phyloP scores from a whole-genome alignment of 129 eudicot genomes.

The Apium graveolens region DNA sequence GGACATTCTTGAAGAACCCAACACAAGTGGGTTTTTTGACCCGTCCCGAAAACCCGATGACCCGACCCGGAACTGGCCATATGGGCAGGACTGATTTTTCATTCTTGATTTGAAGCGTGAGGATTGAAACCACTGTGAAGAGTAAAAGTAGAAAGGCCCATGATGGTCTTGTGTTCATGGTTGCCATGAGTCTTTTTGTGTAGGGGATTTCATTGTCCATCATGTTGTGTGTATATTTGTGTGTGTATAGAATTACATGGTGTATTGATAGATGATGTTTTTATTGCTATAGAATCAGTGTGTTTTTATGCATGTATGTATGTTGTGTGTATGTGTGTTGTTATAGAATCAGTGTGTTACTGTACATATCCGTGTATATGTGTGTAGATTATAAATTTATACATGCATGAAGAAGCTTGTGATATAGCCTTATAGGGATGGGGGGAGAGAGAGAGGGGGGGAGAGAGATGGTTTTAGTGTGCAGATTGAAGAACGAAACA shows the following conservation, averaged over 20 bases:
- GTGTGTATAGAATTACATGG: background rate
- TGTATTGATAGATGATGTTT: background rate
- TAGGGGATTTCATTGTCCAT: slow-evolving; percentile 45
- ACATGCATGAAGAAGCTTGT: slow-evolving; percentile 5
- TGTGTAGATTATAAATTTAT: background rate
- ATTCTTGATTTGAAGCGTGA: slow-evolving; percentile 50
- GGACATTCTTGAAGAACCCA: slow-evolving; percentile 42
- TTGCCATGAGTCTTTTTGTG: slow-evolving; percentile 15
- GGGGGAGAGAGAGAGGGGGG: background rate
- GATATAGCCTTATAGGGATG: background rate
- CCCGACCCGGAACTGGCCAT: slow-evolving; percentile 7
- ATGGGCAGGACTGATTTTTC: slow-evolving; percentile 9
- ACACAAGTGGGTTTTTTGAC: slow-evolving; percentile 4
- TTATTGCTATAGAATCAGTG: background rate
- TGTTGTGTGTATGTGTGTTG: background rate
- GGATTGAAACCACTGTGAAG: slow-evolving; percentile 29
- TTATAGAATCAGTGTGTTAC: background rate
- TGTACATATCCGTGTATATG: no score
- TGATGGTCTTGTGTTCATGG: slow-evolving; percentile 38
- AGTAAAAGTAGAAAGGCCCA: slow-evolving; percentile 53
- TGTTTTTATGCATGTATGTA: background rate
- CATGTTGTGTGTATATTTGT: background rate
- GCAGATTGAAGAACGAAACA: slow-evolving; percentile 1
- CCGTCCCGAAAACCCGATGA: background rate
- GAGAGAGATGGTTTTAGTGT: background rate